Percentiles rank a stretch among this genome's conserved stretches.
These are phyloP conservation scores for Pinus taeda DNA, from an alignment of 75 land plant genomes.

Conservation along the genomic window DNA sequence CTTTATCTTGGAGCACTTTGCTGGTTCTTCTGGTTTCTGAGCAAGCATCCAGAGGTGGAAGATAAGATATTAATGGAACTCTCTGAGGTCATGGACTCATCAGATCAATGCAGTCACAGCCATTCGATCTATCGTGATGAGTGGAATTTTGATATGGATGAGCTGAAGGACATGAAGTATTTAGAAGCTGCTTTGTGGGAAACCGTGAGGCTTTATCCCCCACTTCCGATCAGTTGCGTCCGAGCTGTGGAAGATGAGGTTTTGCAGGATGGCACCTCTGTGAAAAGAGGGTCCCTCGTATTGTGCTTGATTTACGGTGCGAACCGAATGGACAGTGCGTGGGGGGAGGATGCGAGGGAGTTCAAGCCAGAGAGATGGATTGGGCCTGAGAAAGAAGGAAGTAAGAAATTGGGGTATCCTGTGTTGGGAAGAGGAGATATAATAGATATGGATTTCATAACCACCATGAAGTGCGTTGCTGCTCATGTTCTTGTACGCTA, in stretches of 20 bases:
- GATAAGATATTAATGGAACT: conserved; percentile 59
- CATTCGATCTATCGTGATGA: neutral
- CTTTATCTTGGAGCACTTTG: conserved; percentile 71
- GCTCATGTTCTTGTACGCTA: conserved; percentile 33
- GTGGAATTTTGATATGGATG: neutral
- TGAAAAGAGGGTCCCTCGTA: conserved; percentile 39
- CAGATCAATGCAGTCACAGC: neutral
- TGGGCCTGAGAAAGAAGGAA: conserved; percentile 21
- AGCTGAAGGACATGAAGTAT: neutral
- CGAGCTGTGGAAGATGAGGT: conserved; percentile 39
- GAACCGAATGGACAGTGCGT: conserved; percentile 61
- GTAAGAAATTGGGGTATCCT: conserved; percentile 40
- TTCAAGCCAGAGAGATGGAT: conserved; percentile 62
- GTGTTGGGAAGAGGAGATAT: conserved; percentile 52
- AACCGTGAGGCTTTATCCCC: conserved; percentile 1
- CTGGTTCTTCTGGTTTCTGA: conserved; percentile 85
- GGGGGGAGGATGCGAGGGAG: conserved; percentile 52
- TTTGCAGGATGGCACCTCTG: conserved; percentile 51
- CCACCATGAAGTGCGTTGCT: conserved; percentile 49
- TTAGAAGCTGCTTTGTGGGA: neutral
- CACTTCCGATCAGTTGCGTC: neutral
- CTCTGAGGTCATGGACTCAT: neutral
- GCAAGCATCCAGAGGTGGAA: conserved; percentile 51
- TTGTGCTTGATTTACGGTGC: conserved; percentile 42
- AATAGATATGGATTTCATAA: conserved; percentile 31